Evolutionary conservation across 73 alveolate genomes (phyloP).

Genomic region (Paramecium bursaria): DNA sequence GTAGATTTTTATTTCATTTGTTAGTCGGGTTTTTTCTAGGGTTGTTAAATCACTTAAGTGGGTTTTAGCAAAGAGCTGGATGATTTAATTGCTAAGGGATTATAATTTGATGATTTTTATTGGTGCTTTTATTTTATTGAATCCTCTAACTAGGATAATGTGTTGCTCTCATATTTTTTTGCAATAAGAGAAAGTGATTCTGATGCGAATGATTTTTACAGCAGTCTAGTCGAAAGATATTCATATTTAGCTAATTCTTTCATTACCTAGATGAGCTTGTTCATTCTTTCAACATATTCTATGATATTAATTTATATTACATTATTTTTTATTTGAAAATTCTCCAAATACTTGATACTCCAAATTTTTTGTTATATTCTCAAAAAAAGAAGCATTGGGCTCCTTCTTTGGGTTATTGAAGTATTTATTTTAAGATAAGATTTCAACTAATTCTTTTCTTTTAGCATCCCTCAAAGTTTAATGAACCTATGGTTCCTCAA

Average conservation of each 20-base stretch:
- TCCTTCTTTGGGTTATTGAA: too few species aligned
- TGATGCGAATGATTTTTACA: neutral
- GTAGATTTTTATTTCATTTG: too few species aligned
- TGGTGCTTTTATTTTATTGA: neutral
- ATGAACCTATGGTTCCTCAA: neutral
- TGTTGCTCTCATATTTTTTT: slow-evolving; percentile 1
- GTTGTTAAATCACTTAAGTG: too few species aligned
- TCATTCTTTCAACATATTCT: slow-evolving; percentile 22
- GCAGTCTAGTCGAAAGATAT: neutral
- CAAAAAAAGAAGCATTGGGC: too few species aligned
- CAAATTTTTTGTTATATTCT: neutral
- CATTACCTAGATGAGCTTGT: neutral
- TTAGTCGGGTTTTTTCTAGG: too few species aligned
- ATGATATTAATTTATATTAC: neutral
- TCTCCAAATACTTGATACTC: slow-evolving; percentile 47
- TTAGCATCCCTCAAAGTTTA: slow-evolving; percentile 4
- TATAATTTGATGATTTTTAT: neutral
- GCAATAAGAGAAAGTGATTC: neutral
- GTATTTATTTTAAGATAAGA: neutral
- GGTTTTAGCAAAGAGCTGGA: too few species aligned
- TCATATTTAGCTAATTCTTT: slow-evolving; percentile 5
- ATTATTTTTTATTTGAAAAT: neutral
- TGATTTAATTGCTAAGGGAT: slow-evolving; percentile 32
- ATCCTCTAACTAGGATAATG: neutral
- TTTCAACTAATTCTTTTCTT: slow-evolving; percentile 29